phyloP scores from a whole-genome alignment of 1,284 basidiomycete species.

The Ceratobasidium sp. region DNA sequence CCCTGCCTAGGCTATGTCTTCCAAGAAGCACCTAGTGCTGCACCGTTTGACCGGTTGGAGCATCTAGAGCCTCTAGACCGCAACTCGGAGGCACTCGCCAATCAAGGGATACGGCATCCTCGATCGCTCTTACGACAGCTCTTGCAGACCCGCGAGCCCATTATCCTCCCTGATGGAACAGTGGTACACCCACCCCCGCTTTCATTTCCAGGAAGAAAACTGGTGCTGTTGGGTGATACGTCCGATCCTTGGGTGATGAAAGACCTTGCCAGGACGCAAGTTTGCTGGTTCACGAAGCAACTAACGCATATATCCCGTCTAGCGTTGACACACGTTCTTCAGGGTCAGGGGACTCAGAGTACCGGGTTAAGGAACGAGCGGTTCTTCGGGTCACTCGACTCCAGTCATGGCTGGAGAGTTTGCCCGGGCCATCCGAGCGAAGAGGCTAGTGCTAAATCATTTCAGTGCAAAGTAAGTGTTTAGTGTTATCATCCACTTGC shows the following conservation, averaged over 20 bases:
- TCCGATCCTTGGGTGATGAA: slow-evolving; percentile 65
- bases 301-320: slow-evolving; percentile 76
- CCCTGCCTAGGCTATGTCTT: slow-evolving; percentile 85
- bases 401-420: slow-evolving; percentile 83
- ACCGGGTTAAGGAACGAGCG: slow-evolving; percentile 63
- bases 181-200: slow-evolving; percentile 70
- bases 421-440: slow-evolving; percentile 68
- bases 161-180: slow-evolving; percentile 79
- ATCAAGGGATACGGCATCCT: slow-evolving; percentile 71
- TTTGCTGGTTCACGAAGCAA: slow-evolving; percentile 81
- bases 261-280: slow-evolving; percentile 67
- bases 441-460: slow-evolving; percentile 79
- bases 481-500: slow-evolving; percentile 18
- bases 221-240: slow-evolving; percentile 82
- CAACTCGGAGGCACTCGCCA: slow-evolving; percentile 54
- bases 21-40: slow-evolving; percentile 59
- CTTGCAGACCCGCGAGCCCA: slow-evolving; percentile 63
- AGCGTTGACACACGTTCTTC: slow-evolving; percentile 56
- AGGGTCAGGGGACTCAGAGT: slow-evolving; percentile 53
- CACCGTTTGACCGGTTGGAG: slow-evolving; percentile 44
- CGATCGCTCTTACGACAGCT: slow-evolving; percentile 68
- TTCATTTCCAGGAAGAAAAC: slow-evolving; percentile 69
- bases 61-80: slow-evolving; percentile 47
- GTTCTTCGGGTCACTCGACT: slow-evolving; percentile 80
- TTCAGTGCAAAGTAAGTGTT: slow-evolving; percentile 71